Conservation (phyloP, 495 filamentous ascomycete genomes). For the Neurospora sp. region DNA sequence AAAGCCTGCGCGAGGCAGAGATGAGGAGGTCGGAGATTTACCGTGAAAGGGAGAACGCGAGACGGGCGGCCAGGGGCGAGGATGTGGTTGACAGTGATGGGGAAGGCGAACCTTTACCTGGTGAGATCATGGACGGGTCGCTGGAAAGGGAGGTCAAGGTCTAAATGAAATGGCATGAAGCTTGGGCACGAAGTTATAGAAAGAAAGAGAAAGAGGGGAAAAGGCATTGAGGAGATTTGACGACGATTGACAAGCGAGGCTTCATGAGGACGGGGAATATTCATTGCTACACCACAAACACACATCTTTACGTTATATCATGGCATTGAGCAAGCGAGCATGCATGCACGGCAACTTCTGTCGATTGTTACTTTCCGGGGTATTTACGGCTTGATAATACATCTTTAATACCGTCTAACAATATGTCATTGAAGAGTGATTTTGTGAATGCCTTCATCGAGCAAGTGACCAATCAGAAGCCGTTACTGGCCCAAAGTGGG, state of each 20-base stretch:
- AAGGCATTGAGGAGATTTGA: not conserved
- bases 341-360: not conserved
- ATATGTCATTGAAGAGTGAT: not conserved
- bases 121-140: not conserved
- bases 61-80: slow-evolving; percentile 27
- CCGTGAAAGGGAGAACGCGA: slow-evolving; percentile 33
- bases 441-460: not conserved
- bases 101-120: not conserved
- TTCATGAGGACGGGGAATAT: not conserved
- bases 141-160: not conserved
- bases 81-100: slow-evolving; percentile 9
- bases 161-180: not conserved
- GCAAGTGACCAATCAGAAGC: not conserved
- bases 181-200: not conserved
- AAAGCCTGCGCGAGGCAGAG: slow-evolving; percentile 49
- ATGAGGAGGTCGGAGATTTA: slow-evolving; percentile 36
- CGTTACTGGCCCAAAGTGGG: not conserved
- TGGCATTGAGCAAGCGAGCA: not conserved
- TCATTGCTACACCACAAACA: not conserved
- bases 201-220: not conserved
- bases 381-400: not conserved
- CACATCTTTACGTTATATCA: not conserved
- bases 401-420: not conserved
- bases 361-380: not conserved
- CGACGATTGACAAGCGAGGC: not conserved